These are phyloP conservation scores for Carex scoparia DNA, from an alignment of 176 grass and related monocot genomes.

Conservation along the genomic window DNA sequence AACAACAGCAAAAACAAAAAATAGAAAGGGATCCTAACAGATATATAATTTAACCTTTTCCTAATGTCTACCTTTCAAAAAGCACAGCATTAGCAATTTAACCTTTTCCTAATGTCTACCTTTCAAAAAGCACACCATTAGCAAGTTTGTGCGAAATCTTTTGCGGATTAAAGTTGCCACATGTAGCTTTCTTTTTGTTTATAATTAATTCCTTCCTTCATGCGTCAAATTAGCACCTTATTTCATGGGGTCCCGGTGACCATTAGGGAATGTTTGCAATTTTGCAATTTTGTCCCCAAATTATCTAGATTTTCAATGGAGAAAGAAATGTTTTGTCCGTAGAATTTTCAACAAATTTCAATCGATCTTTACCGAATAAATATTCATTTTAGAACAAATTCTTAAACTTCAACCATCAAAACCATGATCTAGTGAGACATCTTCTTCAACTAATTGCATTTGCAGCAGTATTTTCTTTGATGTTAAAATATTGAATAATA, in stretches of 20 bases:
- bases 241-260: constrained; percentile 16
- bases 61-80: background rate
- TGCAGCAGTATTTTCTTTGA: too few relatives aligned
- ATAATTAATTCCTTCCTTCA: constrained; percentile 23
- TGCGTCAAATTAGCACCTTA: constrained; percentile 21
- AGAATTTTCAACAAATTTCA: background rate
- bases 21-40: background rate
- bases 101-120: too few relatives aligned
- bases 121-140: constrained; percentile 1
- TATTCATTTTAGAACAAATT: too few relatives aligned
- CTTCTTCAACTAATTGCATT: too few relatives aligned
- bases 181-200: constrained; percentile 17
- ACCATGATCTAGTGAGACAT: too few relatives aligned
- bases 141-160: constrained; percentile 11
- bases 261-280: background rate
- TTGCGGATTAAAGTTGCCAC: background rate
- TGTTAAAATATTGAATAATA: too few relatives aligned
- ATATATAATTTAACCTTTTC: too few relatives aligned
- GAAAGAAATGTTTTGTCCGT: background rate
- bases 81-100: background rate
- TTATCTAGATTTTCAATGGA: background rate
- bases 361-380: too few relatives aligned
- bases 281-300: background rate
- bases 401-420: too few relatives aligned
- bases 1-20: background rate